Evolutionary conservation across 202 grass and related monocot species (phyloP), one percentile per base, ranked within the genome.

Genomic region (Panicum virgatum): DNA sequence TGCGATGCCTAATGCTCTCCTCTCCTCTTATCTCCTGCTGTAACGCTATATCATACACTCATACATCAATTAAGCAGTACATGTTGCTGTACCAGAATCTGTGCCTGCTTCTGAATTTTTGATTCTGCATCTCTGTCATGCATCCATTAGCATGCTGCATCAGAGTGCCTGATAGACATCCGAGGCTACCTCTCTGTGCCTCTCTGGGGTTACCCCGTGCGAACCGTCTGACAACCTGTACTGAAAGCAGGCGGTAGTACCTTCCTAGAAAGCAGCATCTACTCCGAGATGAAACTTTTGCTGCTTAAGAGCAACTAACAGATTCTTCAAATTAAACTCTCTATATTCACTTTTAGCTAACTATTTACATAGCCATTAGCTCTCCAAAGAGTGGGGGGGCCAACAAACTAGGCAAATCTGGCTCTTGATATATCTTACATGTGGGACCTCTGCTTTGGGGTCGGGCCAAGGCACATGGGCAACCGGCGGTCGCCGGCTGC

Each of bases 231-330:
- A 29, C 67, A 45, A 58, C 54, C 7, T 80, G 59, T 71, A 72
- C 67, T 79, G 62, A 64, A 78, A 78, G 42, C 75, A 22, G 43
- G 42, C 20, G 46, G 45, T 27, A 52, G 43, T 63, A 63, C 74
- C 64, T 18, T 46, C 79, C 34, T 64, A 44, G 29, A 77, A 82
- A 57, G 66, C 67, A 83, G 56, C 74, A 47, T 71, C 59, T 69
- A 3, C 66, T 66, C 38, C 63, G 25, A 50, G 57, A 83, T 78
- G 73, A 68, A 68, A 68, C 42, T 19, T 22, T 66, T 36, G 25
- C 16, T 64, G 32, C 62, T 63, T 37, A 9, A n/a, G n/a, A n/a
- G n/a, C n/a, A n/a, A n/a, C n/a, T n/a, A n/a, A n/a, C n/a, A n/a
- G n/a, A n/a, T n/a, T n/a, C n/a, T n/a, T n/a, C n/a, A n/a, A n/a